phyloP scores from a whole-genome alignment of 1,139 yeast genomes.

The Casaregolazyma suthepensis region DNA sequence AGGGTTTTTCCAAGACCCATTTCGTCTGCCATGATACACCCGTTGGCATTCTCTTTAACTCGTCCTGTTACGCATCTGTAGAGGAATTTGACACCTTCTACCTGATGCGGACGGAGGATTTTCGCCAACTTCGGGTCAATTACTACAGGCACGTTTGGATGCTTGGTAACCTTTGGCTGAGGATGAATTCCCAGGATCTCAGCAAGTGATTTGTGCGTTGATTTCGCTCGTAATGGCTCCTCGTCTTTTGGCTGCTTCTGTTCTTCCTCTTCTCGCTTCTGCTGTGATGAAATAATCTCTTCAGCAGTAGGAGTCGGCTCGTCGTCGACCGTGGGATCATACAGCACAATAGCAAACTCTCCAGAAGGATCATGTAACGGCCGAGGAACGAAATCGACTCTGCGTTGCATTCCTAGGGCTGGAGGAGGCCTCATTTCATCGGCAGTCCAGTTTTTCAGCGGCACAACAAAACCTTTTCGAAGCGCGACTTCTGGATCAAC shows the following conservation, averaged over 20 bases:
- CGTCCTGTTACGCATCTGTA: conserved; percentile 89
- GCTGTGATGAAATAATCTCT: conserved; percentile 10
- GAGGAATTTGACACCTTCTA: conserved; percentile 88
- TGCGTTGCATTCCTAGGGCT: conserved; percentile 71
- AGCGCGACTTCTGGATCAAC: conserved; percentile 21
- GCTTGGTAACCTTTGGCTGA: conserved; percentile 34
- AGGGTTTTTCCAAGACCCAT: conserved; percentile 97
- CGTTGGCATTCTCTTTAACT: conserved; percentile 79
- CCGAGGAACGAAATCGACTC: conserved; percentile 67
- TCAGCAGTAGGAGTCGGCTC: conserved; percentile 17
- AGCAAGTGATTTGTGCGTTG: conserved; percentile 57
- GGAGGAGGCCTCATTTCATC: conserved; percentile 51
- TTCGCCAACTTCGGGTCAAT: conserved; percentile 85
- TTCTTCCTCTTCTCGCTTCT: conserved; percentile 19
- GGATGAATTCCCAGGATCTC: conserved; percentile 74
- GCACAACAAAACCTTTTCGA: conserved; percentile 33
- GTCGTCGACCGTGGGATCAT: conserved; percentile 86
- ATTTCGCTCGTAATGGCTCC: conserved; percentile 6
- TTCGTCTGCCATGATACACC: conserved; percentile 99
- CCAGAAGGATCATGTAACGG: conserved; percentile 91
- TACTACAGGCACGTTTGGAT: conserved; percentile 80
- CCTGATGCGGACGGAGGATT: conserved; percentile 89
- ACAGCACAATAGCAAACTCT: conserved; percentile 89
- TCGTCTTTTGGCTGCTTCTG: conserved; percentile 26
- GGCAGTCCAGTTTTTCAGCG: conserved; percentile 31